Base-by-base conservation (phyloP, 106 monocot genomes). In the Acorus gramineus region DNA sequence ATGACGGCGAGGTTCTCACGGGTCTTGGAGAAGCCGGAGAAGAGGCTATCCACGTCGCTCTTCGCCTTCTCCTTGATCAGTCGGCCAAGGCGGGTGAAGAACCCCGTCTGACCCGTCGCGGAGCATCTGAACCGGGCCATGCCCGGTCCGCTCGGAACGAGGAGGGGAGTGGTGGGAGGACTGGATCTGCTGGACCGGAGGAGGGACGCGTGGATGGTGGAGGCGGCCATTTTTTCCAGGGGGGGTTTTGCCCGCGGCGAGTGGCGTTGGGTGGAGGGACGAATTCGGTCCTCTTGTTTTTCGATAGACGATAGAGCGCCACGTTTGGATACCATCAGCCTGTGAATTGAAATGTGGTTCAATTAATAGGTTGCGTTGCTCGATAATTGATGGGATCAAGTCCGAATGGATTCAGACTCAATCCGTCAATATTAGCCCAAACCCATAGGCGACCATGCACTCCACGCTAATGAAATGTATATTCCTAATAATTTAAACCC, bases 1-100 rank as follows among this genome's bases (percentile, higher is more conserved):
- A 94, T 72, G 64, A 94, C 93, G 53, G 93, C 89, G 63, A 94
- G 86, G 59, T 76, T 94, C 75, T 89, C 77, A 4, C 89, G 78
- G 55, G 93, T 94, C 59, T 89, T 94, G 8, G 93, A 86, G 69
- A 94, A 94, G 4, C 93, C 93, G 51, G 89, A 89, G 79, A 94
- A 94, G 45, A 94, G 45, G 73, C 81, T 89, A 70, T 94, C 93
- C 65, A 94, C 93, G 76, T 94, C 93, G 72, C 84, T 89, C 79
- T 86, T 89, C 44, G 93, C 89, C 77, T 93, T 94, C 77, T 94
- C 93, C 74, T 86, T 89, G 61, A 94, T 81, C 12, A 94, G 72
- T 49, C 93, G 83, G 13, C 89, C 89, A 4, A 94, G 72, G 59
- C 77, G 63, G 2, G 81, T 84, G 77, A 94, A 94, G 77, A 94